phyloP scores from a whole-genome alignment of 768 basidiomycete species.

The Kwoniella sp. region DNA sequence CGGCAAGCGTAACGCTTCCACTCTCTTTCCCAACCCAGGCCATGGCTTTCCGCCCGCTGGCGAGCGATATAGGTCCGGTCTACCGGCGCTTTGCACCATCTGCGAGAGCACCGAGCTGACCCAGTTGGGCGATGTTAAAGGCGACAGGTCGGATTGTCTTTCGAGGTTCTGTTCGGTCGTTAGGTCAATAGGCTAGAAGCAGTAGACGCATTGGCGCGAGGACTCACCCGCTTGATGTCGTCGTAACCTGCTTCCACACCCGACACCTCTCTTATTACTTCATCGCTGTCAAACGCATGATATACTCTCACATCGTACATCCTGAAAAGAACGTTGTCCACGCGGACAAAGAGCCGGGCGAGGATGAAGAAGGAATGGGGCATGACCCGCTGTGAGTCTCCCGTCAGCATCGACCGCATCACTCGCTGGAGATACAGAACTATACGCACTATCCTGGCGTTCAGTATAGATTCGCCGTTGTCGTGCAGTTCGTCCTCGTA shows the following conservation, averaged over 20 bases:
- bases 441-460: constrained; percentile 74
- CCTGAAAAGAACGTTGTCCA: constrained; percentile 91
- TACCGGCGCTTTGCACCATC: too few species aligned
- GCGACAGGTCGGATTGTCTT: constrained; percentile 65
- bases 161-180: constrained; percentile 22
- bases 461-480: constrained; percentile 79
- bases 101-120: too few species aligned
- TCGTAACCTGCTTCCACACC: constrained; percentile 92
- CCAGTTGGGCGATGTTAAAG: constrained; percentile 79
- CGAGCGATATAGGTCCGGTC: too few species aligned
- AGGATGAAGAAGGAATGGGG: constrained; percentile 89
- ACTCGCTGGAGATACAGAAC: not conserved
- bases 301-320: constrained; percentile 83
- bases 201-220: not conserved
- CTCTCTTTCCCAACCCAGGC: constrained; percentile 69
- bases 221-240: constrained; percentile 65
- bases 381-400: constrained; percentile 76
- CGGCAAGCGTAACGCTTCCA: constrained; percentile 55
- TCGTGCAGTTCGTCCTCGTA: constrained; percentile 98
- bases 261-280: constrained; percentile 70
- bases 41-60: constrained; percentile 68
- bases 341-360: constrained; percentile 82
- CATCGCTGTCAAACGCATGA: constrained; percentile 62
- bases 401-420: not conserved
- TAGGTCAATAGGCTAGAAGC: not conserved